Base-by-base conservation (phyloP, 305 asterid genomes). In the Rubia peregrina region DNA sequence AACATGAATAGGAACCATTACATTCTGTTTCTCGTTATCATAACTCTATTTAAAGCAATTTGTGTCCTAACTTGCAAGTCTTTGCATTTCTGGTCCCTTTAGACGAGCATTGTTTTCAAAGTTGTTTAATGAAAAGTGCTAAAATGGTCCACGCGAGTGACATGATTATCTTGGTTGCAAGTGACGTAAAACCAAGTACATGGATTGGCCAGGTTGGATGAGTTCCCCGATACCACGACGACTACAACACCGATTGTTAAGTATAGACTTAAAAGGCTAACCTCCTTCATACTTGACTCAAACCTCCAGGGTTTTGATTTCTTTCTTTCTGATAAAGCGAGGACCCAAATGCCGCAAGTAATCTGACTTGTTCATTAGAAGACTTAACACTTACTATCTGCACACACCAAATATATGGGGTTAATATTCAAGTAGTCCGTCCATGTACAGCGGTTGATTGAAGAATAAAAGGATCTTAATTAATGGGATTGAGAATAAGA, bases 141-240 rank as follows among this genome's bases (percentile, higher is more conserved):
- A 96, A 79, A 91, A 94, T 71, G 98, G 36, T 33, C 36, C 98
- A 93, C 80, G 79, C 98, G 95, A 66, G 97, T 93, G 75, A 90
- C 98, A 22, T 66, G 91, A 78, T 88, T 89, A 75, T 89, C 96
- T 60, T 82, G 89, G 78, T 90, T 89, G 82, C 98, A 93, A 79
- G 95, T 93, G 83, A 92, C 73, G 76, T 93, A 97, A 81, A 93
- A 93, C 97, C 97, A 93, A 66, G 96, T 91, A 65, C 98, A 93
- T 7, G 98, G 98, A 78, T 79, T 82, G 16, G 91, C 98, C 36
- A 93, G 91, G 75, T 88, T 91, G 76, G 83, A 24, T 24, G 26
- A 24, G 26, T 93, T 93, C 6, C 86, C 94, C 69, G 49, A 67
- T 26, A 78, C 96, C 22, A 36, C 5, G 14, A 21, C 26, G 26